phyloP scores from a whole-genome alignment of 208 protist genomes.

The Crithidia acanthocephali region DNA sequence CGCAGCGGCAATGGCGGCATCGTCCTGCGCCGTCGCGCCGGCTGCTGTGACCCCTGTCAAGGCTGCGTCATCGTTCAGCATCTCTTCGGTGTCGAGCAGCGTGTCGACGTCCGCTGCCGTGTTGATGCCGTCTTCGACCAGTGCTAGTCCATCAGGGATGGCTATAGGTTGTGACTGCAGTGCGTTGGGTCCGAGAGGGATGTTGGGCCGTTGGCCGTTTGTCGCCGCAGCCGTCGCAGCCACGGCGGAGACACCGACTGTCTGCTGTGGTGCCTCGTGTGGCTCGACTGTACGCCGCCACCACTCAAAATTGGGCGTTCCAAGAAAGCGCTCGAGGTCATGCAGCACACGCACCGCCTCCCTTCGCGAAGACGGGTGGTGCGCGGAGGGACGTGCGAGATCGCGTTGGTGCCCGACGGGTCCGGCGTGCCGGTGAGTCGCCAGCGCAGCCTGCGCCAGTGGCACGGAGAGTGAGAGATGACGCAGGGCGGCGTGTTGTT shows the following conservation, averaged over 20 bases:
- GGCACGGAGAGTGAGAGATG: constrained; percentile 5
- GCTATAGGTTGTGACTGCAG: too few species aligned
- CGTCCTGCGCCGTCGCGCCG: neutral
- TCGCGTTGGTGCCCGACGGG: neutral
- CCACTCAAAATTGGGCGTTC: constrained; percentile 15
- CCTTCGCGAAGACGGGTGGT: neutral
- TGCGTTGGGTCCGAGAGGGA: too few species aligned
- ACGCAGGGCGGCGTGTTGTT: constrained; percentile 34
- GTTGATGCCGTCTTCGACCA: too few species aligned
- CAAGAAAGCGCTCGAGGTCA: constrained; percentile 10
- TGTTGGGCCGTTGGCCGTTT: neutral
- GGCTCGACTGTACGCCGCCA: neutral
- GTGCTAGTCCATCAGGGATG: too few species aligned
- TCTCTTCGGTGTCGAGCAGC: neutral
- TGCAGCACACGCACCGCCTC: constrained; percentile 1
- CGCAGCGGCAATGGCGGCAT: neutral
- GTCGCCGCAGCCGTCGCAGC: too few species aligned
- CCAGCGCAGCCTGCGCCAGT: neutral
- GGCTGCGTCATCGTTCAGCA: too few species aligned
- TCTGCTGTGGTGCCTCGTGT: too few species aligned
- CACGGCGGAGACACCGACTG: too few species aligned
- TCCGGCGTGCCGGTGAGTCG: neutral
- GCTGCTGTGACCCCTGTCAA: too few species aligned
- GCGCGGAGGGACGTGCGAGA: neutral
- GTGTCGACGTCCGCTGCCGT: too few species aligned